Conservation (phyloP, 345 rosid genomes). For the Bretschneidera sinensis region DNA sequence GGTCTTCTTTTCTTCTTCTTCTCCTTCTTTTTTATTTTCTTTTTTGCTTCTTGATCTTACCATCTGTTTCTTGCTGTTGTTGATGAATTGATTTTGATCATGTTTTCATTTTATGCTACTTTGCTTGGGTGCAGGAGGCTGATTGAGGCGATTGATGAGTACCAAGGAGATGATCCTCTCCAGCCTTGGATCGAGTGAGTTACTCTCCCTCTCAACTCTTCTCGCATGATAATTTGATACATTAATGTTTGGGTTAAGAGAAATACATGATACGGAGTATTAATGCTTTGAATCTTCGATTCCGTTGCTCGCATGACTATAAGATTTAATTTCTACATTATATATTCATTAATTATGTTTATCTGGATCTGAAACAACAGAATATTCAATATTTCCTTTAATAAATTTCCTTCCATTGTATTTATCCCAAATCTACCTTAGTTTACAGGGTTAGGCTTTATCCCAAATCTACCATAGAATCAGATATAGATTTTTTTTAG, state of each 20-base stretch:
- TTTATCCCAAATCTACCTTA: too few species aligned
- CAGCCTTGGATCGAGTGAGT: constrained; percentile 78
- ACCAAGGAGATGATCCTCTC: constrained; percentile 82
- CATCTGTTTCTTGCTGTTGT: neutral
- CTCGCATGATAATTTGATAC: neutral
- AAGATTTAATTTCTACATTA: neutral
- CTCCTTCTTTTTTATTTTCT: neutral
- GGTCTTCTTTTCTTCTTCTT: constrained; percentile 28
- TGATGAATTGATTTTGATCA: neutral
- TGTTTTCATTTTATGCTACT: too few species aligned
- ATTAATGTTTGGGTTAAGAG: neutral
- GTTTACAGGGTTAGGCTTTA: too few species aligned
- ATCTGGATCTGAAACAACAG: too few species aligned
- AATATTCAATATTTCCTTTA: neutral
- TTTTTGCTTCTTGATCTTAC: neutral
- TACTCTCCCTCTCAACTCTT: constrained; percentile 1
- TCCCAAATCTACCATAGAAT: too few species aligned
- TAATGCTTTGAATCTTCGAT: neutral
- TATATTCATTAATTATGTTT: too few species aligned
- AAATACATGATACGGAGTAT: neutral
- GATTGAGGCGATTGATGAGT: constrained; percentile 68
- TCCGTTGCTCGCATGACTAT: neutral
- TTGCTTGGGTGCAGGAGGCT: constrained; percentile 37
- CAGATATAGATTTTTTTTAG: too few species aligned
- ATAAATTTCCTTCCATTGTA: neutral